Evolutionary conservation across 2,329 filamentous ascomycete genomes (phyloP).

Genomic region (Nigrospora oryzae): DNA sequence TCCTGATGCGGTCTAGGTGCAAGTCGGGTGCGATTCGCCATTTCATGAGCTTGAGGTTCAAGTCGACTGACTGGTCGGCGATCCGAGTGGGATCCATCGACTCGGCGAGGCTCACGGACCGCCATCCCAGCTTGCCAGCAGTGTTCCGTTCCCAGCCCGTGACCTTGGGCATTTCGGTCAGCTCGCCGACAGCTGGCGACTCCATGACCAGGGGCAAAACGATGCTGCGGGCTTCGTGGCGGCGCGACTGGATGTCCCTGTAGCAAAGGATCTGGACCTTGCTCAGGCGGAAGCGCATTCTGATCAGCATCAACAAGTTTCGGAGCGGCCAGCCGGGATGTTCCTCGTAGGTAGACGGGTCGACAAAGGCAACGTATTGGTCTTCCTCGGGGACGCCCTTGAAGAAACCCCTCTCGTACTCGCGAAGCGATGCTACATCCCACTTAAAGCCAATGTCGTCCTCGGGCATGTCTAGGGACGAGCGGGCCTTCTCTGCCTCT

Average conservation of each 20-base stretch:
- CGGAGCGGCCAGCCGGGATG: conserved; percentile 89
- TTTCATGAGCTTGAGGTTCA: conserved; percentile 97
- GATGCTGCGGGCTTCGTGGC: conserved; percentile 75
- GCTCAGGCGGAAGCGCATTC: conserved; percentile 69
- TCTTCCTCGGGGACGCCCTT: conserved; percentile 61
- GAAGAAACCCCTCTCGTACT: conserved; percentile 86
- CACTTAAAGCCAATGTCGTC: conserved; percentile 61
- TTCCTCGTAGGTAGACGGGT: conserved; percentile 82
- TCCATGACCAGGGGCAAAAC: conserved; percentile 61
- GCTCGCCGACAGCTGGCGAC: conserved; percentile 30
- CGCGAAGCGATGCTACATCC: conserved; percentile 66
- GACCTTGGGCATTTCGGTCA: conserved; percentile 67
- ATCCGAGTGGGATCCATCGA: conserved; percentile 87
- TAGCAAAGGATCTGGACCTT: conserved; percentile 84
- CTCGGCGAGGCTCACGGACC: conserved; percentile 74
- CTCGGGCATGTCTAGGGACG: conserved; percentile 43
- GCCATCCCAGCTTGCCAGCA: conserved; percentile 67
- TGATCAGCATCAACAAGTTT: conserved; percentile 78
- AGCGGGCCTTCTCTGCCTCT: conserved; percentile 18
- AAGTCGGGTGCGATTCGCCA: conserved; percentile 90
- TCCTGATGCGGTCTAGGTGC: conserved; percentile 80
- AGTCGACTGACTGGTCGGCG: conserved; percentile 88
- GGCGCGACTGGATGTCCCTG: conserved; percentile 68
- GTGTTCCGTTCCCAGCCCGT: conserved; percentile 91
- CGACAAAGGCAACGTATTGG: conserved; percentile 77